Base-by-base conservation (phyloP, 2,329 filamentous ascomycete species). In the Cladophialophora yegresii region DNA sequence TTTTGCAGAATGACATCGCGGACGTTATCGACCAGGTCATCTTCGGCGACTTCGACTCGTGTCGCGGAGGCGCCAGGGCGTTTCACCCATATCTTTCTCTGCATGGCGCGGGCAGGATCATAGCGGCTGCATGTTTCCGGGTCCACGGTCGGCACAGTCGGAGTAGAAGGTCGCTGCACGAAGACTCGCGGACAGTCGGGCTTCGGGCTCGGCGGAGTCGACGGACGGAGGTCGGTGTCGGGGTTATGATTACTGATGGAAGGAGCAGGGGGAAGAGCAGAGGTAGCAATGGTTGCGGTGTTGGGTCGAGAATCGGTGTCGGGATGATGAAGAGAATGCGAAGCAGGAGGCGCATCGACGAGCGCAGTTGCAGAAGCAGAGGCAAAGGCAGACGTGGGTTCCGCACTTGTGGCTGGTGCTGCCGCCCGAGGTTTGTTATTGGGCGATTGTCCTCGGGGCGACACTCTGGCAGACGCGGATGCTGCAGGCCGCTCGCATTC, bases 11-110 rank as follows among this genome's bases (percentile, higher is more conserved):
- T 95, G 82, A 92, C 87, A 71, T 97, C 95, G 71, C 93, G 89
- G 67, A 96, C 89, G 77, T 97, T 93, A 76, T 99, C 95, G 63
- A 98, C 93, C 71, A 98, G 80, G 74, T 96, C 92, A 72, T 96
- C 92, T 73, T 96, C 90, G 71, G 87, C 84, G 72, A 96, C 90
- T 66, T 89, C 87, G 61, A 99, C 89, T 72, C 95, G 83, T 13
- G 95, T 99, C 45, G 93, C 87, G 62, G 93, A 97, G 64, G 88
- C 90, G 69, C 89, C 85, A 22, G 90, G 90, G 72, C 93, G 85
- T 81, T 90, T 95, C 75, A 98, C 93, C 95, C 95, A 99, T 72
- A 98, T 88, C 82, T 96, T 97, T 75, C 91, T 77, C 58, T 73
- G 72, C 63, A 76, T 71, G 59, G 59, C 71, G 77, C 77, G 79